Evolutionary conservation across 2,329 filamentous ascomycete species (phyloP).

Genomic region (Exophiala xenobiotica): DNA sequence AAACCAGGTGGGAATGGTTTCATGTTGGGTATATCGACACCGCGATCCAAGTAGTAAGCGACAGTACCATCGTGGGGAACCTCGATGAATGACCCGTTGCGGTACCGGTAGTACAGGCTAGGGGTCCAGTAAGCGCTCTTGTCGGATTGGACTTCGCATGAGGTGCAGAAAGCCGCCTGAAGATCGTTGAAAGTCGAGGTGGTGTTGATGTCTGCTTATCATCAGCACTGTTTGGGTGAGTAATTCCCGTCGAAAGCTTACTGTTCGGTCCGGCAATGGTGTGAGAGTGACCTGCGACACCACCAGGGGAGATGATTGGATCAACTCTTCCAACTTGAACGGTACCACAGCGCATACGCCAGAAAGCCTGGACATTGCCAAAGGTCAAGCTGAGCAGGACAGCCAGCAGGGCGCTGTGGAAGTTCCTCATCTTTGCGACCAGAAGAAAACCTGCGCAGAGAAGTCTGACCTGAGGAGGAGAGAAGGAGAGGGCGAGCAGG

Average conservation of each 20-base stretch:
- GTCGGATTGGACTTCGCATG: conserved; percentile 76
- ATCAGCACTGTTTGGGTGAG: neutral
- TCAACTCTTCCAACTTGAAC: conserved; percentile 70
- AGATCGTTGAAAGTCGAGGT: conserved; percentile 59
- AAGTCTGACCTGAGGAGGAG: conserved; percentile 12
- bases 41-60: conserved; percentile 23
- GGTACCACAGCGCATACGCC: conserved; percentile 80
- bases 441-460: conserved; percentile 9
- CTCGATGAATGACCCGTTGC: conserved; percentile 50
- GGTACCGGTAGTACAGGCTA: conserved; percentile 70
- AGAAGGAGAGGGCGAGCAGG: conserved; percentile 2
- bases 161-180: conserved; percentile 66
- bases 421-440: conserved; percentile 19
- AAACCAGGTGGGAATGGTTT: conserved; percentile 74
- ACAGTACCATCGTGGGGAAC: conserved; percentile 54
- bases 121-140: conserved; percentile 86
- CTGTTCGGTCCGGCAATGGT: conserved; percentile 72
- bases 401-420: conserved; percentile 19
- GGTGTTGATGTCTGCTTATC: conserved; percentile 54
- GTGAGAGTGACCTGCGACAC: conserved; percentile 66
- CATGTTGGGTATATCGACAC: conserved; percentile 53
- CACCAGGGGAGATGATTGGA: conserved; percentile 67
- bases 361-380: conserved; percentile 64
- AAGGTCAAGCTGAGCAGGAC: conserved; percentile 21
- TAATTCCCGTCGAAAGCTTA: conserved; percentile 47